Evolutionary conservation across 2,329 filamentous ascomycete species (phyloP), one percentile per base, ranked within the genome.

Genomic region (Calonectria fujianensis): DNA sequence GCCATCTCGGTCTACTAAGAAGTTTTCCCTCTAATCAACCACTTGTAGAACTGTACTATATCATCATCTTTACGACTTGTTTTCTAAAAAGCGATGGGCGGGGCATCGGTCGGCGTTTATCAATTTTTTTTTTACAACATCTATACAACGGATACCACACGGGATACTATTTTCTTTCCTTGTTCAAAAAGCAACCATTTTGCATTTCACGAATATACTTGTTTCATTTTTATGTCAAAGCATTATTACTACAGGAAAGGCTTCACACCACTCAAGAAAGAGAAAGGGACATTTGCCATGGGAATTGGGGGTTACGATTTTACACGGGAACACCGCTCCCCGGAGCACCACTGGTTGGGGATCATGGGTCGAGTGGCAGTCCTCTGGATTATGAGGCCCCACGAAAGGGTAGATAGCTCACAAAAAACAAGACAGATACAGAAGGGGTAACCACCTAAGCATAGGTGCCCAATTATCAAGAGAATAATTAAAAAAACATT

Each of bases 1-100:
- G 84, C 89, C 82, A 90, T 92, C 85, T 88, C 89, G 78, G 89
- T 91, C 79, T 91, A 91, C 85, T 92, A 88, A 76, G 72, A 61
- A 72, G 65, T 67, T 10, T 61, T 63, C 39, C 57, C 24, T 52
- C 9, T 41, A 13, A 64, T n/a, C 20, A 65, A 65, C 50, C 27
- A 61, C 57, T 20, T 70, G 50, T 67, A 69, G 76, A 80, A 72
- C 74, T 80, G 73, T 78, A 73, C 57, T 32, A 63, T 32, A 63
- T 32, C 73, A 76, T 76, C 39, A 57, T 50, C 75, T 76, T 76
- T 74, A 76, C 75, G 79, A 80, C 75, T 79, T 80, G 75, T 78
- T 78, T 81, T 73, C 66, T 41, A 61, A 76, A 71, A 69, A 82
- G 82, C 78, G 79, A 81, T 77, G 77, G 78, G 78, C 76, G 80